Base-by-base conservation (phyloP, 805 yeast genomes). In the Teunomyces atbi region DNA sequence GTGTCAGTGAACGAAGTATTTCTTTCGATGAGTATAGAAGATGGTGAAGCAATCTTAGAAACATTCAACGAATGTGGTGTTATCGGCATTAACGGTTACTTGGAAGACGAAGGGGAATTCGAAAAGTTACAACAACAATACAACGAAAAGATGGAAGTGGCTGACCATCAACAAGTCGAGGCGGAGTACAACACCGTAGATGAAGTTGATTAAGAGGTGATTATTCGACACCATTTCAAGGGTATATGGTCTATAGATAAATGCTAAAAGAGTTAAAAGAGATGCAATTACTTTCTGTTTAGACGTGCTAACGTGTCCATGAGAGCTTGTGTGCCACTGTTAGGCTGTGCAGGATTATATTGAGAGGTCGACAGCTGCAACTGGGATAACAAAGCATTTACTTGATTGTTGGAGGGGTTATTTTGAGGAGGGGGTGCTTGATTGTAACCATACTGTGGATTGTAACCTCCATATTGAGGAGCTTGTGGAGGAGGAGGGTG, bases 1-100 rank as follows among this genome's bases (percentile, higher is more conserved):
- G 96, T 88, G 53, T 84, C 79, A 50, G 89, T 92, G 46, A 92
- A 92, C 69, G 77, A 81, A 54, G 92, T 88, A 1, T 88, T 92
- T 63, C 92, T 84, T 1, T 71, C 73, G 6, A 77, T 87, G 77
- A 73, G 81, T 18, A 72, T 91, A 3, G 86, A 76, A 8, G 91
- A 88, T 33, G 97, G 97, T 5, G 98, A 92, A 62, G 63, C 68
- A 6, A 74, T 87, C 6, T 76, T 92, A 54, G 91, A 83, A 50
- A 62, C 81, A 42, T 83, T 92, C 59, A 85, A 89, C 55, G 81
- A 84, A 57, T 85, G 90, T 58, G 90, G 88, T 8, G 90, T 89
- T 27, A 83, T 92, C 58, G 89, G 92, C 29, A 82, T 92, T 33
- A 86, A 83, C 55, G 96, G 86, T 0, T 66, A 84, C 30, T 65